phyloP scores from a whole-genome alignment of 345 rosid genomes.

The Schrenkiella parvula region DNA sequence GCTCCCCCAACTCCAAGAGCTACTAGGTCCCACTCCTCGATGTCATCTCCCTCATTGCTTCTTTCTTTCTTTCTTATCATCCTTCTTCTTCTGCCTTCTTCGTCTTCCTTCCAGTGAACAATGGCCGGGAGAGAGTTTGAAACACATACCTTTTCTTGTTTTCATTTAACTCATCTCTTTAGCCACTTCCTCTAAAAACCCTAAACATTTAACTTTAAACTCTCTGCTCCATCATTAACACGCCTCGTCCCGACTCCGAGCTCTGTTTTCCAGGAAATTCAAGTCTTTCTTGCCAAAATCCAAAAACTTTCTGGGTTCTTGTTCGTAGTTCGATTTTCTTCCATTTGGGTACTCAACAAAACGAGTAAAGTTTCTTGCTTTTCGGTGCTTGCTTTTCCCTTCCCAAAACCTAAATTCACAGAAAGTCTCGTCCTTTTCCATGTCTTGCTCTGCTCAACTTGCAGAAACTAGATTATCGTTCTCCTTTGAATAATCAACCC shows the following conservation, averaged over 20 bases:
- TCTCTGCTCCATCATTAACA: not conserved
- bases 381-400: not conserved
- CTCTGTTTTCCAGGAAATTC: not conserved
- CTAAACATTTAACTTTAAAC: not conserved
- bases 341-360: not conserved
- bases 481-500: not conserved
- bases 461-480: not conserved
- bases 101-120: not conserved
- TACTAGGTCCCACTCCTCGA: constrained; percentile 19
- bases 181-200: not conserved
- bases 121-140: not conserved
- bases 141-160: not conserved
- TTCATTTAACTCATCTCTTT: not conserved
- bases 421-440: not conserved
- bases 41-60: constrained; percentile 9
- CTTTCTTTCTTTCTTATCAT: not conserved
- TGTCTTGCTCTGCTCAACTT: not conserved
- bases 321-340: not conserved
- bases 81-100: constrained; percentile 10
- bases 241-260: not conserved
- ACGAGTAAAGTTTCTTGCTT: not conserved
- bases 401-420: constrained; percentile 15
- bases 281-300: not conserved
- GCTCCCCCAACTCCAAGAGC: constrained; percentile 14
- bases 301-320: not conserved